phyloP scores from a whole-genome alignment of 1,284 basidiomycete species.

The Trichosporon ovoides region DNA sequence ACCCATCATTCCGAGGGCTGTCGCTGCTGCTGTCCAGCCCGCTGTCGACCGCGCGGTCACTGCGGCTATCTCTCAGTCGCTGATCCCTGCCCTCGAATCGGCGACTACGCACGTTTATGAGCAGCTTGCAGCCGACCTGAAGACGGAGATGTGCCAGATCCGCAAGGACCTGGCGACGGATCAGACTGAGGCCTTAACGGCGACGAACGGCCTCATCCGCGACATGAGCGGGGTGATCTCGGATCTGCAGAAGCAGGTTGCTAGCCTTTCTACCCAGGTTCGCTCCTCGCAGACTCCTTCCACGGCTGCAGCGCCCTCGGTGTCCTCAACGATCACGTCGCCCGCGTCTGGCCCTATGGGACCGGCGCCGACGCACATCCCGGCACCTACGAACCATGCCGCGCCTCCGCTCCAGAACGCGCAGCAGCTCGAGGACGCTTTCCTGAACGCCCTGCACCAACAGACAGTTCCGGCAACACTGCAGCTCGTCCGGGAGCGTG shows the following conservation, averaged over 20 bases:
- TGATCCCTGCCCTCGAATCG: slow-evolving; percentile 29
- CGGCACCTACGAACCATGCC: background rate
- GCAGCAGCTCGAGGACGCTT: slow-evolving; percentile 30
- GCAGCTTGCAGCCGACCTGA: slow-evolving; percentile 31
- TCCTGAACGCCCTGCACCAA: slow-evolving; percentile 26
- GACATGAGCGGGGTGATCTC: slow-evolving; percentile 22
- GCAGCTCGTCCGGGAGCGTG: slow-evolving; percentile 26
- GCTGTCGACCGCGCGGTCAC: slow-evolving; percentile 31
- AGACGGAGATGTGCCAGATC: slow-evolving; percentile 39
- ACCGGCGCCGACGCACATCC: background rate
- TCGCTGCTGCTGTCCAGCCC: slow-evolving; percentile 25
- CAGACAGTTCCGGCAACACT: slow-evolving; percentile 22
- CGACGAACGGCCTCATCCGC: slow-evolving; percentile 20
- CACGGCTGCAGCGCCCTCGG: background rate
- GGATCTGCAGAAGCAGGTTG: slow-evolving; percentile 31
- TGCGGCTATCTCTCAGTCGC: slow-evolving; percentile 22
- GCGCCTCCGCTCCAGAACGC: background rate
- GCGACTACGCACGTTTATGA: slow-evolving; percentile 27
- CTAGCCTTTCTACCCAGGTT: slow-evolving; percentile 25
- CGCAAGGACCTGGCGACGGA: slow-evolving; percentile 24
- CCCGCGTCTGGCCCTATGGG: background rate
- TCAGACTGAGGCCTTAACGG: slow-evolving; percentile 18
- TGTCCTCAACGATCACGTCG: slow-evolving; percentile 7
- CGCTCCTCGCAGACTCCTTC: slow-evolving; percentile 7
- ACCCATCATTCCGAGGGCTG: slow-evolving; percentile 25